Conservation (phyloP, 768 basidiomycete species). For the Tylopilus intermedius region DNA sequence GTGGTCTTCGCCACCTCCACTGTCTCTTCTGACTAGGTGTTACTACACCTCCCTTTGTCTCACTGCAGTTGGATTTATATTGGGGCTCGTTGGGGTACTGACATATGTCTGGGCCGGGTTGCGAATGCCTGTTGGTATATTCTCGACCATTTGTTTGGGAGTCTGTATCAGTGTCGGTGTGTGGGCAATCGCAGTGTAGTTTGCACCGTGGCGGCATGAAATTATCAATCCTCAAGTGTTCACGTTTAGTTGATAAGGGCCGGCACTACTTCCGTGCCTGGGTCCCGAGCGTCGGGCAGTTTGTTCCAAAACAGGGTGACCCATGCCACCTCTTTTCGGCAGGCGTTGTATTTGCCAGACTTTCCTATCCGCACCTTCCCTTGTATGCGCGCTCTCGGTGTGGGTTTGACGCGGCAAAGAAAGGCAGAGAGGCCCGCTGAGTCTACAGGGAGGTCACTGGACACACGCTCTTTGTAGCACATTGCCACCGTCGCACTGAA, state of each 20-base stretch:
- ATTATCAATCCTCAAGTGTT: not conserved
- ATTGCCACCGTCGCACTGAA: not conserved
- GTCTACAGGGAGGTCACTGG: not conserved
- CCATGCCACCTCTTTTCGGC: conserved; percentile 1
- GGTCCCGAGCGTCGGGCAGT: not conserved
- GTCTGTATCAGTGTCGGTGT: conserved; percentile 15
- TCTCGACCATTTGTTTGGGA: conserved; percentile 25
- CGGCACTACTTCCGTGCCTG: not conserved
- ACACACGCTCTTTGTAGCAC: not conserved
- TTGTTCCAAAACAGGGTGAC: not conserved
- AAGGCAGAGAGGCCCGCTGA: not conserved
- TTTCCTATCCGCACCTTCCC: conserved; percentile 6
- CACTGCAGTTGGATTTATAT: conserved; percentile 21
- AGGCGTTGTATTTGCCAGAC: conserved; percentile 8
- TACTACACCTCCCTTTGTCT: conserved; percentile 26
- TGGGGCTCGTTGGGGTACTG: conserved; percentile 25
- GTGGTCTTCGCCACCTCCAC: conserved; percentile 7
- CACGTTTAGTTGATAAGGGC: not conserved
- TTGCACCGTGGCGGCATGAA: not conserved
- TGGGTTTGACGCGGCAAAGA: not conserved
- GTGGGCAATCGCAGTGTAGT: conserved; percentile 25
- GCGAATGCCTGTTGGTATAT: conserved; percentile 23
- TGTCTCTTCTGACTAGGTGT: conserved; percentile 22
- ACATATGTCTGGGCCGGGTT: conserved; percentile 25
- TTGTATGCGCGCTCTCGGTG: not conserved